Base-by-base conservation (phyloP, 495 filamentous ascomycete species). In the Oleoguttula mirabilis region DNA sequence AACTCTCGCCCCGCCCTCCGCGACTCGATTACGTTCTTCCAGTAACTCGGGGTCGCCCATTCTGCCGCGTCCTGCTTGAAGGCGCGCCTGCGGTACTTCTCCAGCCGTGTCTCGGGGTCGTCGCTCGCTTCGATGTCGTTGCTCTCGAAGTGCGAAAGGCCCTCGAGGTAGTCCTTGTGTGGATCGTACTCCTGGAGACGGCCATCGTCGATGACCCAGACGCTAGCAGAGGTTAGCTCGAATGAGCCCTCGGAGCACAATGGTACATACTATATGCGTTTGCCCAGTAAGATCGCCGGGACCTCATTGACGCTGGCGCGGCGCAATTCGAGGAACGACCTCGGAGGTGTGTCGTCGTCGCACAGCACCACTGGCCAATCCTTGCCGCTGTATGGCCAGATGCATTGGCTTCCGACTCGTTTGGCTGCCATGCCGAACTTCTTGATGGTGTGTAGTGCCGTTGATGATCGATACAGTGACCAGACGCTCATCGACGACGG, bases 301-400 rank as follows among this genome's bases (percentile, higher is more conserved):
- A 40, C 19, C 10, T 32, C 47, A 10, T 16, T 14, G 16, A 4
- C 6, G 15, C 36, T 36, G 11, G 10, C 1, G 12, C 36, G 41
- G 3, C 8, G 16, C 7, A 12, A 16, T 16, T 39, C 11, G 43
- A 47, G 47, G 8, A 2, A 2, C 15, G n/a, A n/a, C n/a, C 24
- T 27, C n/a, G 48, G 48, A 10, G 32, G 6, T 3, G 32, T 24
- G 1, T 46, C 43, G 16, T 42, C 48, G 21, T 21, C 23, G 32
- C 48, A 51, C 3, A 51, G 21, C 5, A 47, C 32, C 1, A 47
- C 27, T 19, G 43, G 43, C 48, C 48, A 51, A 3, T 36, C 28
- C 36, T 51, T 37, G 1, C 41, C 36, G 1, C 41, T 23, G 21
- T 35, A 39, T 11, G 20, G 23, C 3, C 21, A 40, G 22, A 45